Percentiles rank a stretch among this genome's conserved stretches.
Conservation (phyloP, 1,284 basidiomycete species). For the Ustilago nuda region DNA sequence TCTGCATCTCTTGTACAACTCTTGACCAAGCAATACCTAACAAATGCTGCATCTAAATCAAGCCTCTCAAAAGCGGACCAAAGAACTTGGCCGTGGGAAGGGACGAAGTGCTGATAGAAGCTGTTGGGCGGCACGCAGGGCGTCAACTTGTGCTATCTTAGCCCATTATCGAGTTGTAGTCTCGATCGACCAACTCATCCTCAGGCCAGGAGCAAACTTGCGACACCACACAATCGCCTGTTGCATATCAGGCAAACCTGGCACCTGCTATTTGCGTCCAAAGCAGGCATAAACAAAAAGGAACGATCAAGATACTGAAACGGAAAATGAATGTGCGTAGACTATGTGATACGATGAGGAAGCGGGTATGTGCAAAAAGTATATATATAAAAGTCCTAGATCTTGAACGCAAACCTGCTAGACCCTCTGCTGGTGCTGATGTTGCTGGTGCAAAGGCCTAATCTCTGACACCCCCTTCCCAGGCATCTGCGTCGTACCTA, state of each 20-base stretch:
- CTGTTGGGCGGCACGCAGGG: too few relatives aligned
- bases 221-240: neutral
- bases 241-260: neutral
- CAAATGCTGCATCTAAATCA: neutral
- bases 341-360: neutral
- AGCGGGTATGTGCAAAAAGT: neutral
- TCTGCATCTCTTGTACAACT: neutral
- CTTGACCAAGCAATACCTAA: neutral
- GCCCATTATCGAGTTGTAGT: too few relatives aligned
- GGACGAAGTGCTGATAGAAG: too few relatives aligned
- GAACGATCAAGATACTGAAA: neutral
- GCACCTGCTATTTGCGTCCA: neutral
- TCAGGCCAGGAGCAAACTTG: too few relatives aligned
- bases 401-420: neutral
- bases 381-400: neutral
- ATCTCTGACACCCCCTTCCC: conserved; percentile 16
- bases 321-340: neutral
- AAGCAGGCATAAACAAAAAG: neutral
- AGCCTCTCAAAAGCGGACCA: too few relatives aligned
- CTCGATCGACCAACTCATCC: too few relatives aligned
- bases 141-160: too few relatives aligned
- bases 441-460: neutral
- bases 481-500: conserved; percentile 9
- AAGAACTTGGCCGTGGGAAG: too few relatives aligned
- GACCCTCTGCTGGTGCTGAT: conserved; percentile 1